Evolutionary conservation across 345 rosid genomes (phyloP).

Genomic region (Rhizophora mangle): DNA sequence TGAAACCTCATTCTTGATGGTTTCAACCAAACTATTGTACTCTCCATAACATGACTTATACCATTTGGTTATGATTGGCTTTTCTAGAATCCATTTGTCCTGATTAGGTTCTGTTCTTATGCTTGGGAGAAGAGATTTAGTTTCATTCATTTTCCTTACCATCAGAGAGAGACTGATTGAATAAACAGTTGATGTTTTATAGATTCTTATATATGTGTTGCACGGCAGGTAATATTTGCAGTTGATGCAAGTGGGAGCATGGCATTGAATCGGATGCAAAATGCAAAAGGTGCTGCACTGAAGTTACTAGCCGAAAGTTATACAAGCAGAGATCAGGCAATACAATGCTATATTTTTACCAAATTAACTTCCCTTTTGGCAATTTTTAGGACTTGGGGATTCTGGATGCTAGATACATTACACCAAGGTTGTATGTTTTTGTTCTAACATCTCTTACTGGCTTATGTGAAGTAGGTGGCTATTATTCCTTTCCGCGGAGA

Average conservation of each 20-base stretch:
- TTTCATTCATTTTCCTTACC: too few relatives aligned
- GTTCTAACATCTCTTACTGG: background rate
- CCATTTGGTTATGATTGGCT: too few relatives aligned
- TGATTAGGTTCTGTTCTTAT: too few relatives aligned
- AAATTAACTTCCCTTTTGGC: background rate
- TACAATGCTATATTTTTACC: background rate
- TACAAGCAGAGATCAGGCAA: conserved; percentile 99
- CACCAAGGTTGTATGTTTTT: background rate
- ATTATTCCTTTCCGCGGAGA: conserved; percentile 97
- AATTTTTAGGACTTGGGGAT: background rate
- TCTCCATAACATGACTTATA: background rate
- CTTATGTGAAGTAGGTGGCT: conserved; percentile 55
- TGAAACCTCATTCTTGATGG: background rate
- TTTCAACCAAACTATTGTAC: background rate
- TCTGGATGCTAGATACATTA: background rate
- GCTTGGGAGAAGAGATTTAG: too few relatives aligned
- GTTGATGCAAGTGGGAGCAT: conserved; percentile 99
- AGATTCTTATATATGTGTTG: conserved; percentile 15
- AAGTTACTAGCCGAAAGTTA: conserved; percentile 95
- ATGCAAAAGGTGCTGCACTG: conserved; percentile 96
- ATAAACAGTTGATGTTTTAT: conserved; percentile 4
- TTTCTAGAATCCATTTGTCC: too few relatives aligned
- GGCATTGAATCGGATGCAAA: conserved; percentile 98
- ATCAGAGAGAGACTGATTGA: background rate
- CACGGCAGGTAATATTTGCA: conserved; percentile 77